phyloP scores from a whole-genome alignment of 2,329 filamentous ascomycete species.

The Fusarium liriodendri region DNA sequence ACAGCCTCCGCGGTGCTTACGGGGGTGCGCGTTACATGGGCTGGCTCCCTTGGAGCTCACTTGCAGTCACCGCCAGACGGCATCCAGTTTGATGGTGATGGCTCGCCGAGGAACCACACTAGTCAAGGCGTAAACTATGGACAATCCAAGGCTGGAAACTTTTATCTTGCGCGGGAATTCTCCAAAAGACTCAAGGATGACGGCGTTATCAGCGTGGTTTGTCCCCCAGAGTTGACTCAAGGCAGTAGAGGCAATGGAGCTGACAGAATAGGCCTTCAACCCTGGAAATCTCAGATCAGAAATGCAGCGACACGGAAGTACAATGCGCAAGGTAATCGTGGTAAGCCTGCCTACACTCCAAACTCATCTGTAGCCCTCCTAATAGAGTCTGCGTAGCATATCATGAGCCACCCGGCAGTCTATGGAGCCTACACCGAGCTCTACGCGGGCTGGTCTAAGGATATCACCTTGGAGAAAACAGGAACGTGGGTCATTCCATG shows the following conservation, averaged over 20 bases:
- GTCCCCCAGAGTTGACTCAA: background rate
- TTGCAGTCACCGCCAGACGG: background rate
- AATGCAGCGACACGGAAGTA: background rate
- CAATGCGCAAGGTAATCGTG: background rate
- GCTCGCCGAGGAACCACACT: background rate
- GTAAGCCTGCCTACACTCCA: background rate
- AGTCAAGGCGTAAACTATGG: background rate
- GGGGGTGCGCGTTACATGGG: slow-evolving; percentile 17
- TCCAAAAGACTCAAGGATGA: background rate
- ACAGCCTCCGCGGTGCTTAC: background rate
- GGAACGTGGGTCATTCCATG: background rate
- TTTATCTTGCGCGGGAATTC: background rate
- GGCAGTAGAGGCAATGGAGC: background rate
- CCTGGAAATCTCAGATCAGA: background rate
- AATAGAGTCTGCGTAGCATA: background rate
- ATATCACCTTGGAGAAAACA: background rate
- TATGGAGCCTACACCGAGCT: background rate
- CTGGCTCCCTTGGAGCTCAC: background rate
- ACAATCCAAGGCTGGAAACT: background rate
- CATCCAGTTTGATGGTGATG: background rate
- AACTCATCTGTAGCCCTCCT: background rate
- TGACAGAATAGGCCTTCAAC: background rate
- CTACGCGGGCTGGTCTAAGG: background rate
- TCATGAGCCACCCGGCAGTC: background rate
- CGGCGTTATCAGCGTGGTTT: background rate